Evolutionary conservation across 2,329 filamentous ascomycete genomes (phyloP), one percentile per base, ranked within the genome.

Genomic region (Trichoderma sp.): DNA sequence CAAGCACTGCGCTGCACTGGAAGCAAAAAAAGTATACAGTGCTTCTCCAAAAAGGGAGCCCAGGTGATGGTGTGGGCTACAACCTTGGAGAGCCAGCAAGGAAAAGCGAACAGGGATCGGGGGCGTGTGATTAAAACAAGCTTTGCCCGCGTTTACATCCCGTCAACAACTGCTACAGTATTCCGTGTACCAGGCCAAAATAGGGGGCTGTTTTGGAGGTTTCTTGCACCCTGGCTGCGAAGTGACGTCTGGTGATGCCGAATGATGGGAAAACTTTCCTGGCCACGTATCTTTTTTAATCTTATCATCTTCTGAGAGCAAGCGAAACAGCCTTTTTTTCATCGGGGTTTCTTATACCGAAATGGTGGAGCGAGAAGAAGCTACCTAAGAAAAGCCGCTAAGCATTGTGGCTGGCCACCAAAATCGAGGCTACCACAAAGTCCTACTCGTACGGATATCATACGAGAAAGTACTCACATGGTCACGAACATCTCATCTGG

Each of bases 121-220:
- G 55, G 56, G 55, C 27, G 65, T 68, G 57, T 27, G 33, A 61
- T 35, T 24, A 68, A 55, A 63, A 62, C 57, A 62, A 68, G 47
- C 47, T 47, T 68, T 43, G 29, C 56, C 53, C 31, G 19, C 40
- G 29, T 59, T 35, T 29, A 31, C 40, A 31, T 56, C 43, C n/a
- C 47, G 47, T 24, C 47, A 3, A 24, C 47, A 11, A 11, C 47
- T 43, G 40, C 40, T 19, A 43, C 40, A 4, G 33, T 35, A 35
- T 19, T 43, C 6, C 40, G n/a, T n/a, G 7, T 43, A 49, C 19
- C n/a, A 24, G 55, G 35, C 27, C 47, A 27, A 40, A 63, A 63
- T 55, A 33, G 60, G 60, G 60, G 60, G 47, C 33, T 16, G 19
- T 29, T 55, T 24, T 16, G 47, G 13, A 24, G 49, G 59, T n/a